A percentile compares a stretch with the other conserved stretches of the same genome.
Evolutionary conservation across 345 rosid genomes (phyloP).

Genomic region (Linum tenue): DNA sequence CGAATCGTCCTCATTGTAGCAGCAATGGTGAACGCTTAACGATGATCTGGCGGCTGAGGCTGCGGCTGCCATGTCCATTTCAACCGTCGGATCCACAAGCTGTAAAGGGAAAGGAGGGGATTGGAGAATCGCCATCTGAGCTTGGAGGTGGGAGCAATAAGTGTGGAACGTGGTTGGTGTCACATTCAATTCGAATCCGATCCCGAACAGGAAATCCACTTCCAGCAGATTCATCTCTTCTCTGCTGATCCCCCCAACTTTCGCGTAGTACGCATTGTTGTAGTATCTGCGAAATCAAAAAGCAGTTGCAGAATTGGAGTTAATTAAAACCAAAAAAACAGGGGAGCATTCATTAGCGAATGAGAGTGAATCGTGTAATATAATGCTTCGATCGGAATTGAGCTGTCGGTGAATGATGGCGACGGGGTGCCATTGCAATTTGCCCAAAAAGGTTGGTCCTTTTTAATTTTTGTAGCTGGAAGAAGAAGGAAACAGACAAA

Average conservation of each 20-base stretch:
- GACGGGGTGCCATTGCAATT: background rate
- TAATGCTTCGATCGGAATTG: constrained; percentile 13
- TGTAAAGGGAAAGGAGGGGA: constrained; percentile 17
- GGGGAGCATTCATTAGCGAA: background rate
- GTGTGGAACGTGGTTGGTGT: constrained; percentile 42
- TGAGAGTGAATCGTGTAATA: background rate
- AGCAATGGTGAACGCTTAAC: constrained; percentile 15
- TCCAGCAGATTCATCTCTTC: constrained; percentile 69
- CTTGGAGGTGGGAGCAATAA: constrained; percentile 46
- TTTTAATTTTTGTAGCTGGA: constrained; percentile 4
- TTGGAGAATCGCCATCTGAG: constrained; percentile 37
- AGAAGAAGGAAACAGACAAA: constrained; percentile 12
- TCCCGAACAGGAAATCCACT: constrained; percentile 58
- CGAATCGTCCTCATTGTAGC: constrained; percentile 60
- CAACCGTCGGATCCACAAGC: constrained; percentile 10
- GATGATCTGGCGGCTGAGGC: too few relatives aligned
- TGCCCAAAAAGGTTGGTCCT: constrained; percentile 2
- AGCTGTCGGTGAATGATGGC: constrained; percentile 20
- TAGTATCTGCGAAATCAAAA: constrained; percentile 35
- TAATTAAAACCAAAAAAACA: background rate
- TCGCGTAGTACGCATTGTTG: constrained; percentile 59
- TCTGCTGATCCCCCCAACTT: constrained; percentile 64
- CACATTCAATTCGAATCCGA: constrained; percentile 59
- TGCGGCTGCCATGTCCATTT: constrained; percentile 10
- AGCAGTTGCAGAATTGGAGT: background rate